Conservation (phyloP, 2,329 filamentous ascomycete species). For the Delphinella strobiligena region DNA sequence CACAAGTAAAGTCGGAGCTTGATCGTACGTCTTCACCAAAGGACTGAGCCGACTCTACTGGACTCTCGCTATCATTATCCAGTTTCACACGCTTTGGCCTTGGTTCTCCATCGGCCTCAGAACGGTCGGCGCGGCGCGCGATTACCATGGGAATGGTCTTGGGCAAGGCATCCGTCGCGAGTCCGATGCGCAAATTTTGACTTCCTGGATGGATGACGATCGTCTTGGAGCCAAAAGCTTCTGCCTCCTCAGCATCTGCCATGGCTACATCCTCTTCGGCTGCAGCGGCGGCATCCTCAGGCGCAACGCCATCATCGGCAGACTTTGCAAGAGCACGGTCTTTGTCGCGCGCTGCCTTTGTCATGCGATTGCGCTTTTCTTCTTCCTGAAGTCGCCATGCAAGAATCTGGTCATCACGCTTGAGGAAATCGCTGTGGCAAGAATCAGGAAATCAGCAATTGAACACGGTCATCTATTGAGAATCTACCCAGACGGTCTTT, state of each 20-base stretch:
- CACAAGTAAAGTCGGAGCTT: not conserved
- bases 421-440: constrained; percentile 72
- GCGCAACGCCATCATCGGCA: constrained; percentile 52
- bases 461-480: not conserved
- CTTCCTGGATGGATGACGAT: constrained; percentile 94
- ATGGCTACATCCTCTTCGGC: constrained; percentile 44
- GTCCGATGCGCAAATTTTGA: constrained; percentile 85
- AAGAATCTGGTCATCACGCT: constrained; percentile 92
- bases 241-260: constrained; percentile 41
- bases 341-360: constrained; percentile 75
- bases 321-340: constrained; percentile 73
- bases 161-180: constrained; percentile 89
- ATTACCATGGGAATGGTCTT: constrained; percentile 92
- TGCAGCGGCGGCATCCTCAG: constrained; percentile 22
- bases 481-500: constrained; percentile 7
- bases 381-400: constrained; percentile 81
- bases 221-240: constrained; percentile 70
- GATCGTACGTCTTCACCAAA: constrained; percentile 69
- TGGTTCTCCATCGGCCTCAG: constrained; percentile 74
- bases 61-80: constrained; percentile 44
- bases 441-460: constrained; percentile 6
- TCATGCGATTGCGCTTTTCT: constrained; percentile 69
- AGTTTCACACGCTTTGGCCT: constrained; percentile 54
- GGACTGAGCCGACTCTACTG: constrained; percentile 56
- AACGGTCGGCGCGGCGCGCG: constrained; percentile 53